These are phyloP conservation scores for Penicillium cataractarum DNA, from an alignment of 495 filamentous ascomycete genomes.

Conservation along the genomic window DNA sequence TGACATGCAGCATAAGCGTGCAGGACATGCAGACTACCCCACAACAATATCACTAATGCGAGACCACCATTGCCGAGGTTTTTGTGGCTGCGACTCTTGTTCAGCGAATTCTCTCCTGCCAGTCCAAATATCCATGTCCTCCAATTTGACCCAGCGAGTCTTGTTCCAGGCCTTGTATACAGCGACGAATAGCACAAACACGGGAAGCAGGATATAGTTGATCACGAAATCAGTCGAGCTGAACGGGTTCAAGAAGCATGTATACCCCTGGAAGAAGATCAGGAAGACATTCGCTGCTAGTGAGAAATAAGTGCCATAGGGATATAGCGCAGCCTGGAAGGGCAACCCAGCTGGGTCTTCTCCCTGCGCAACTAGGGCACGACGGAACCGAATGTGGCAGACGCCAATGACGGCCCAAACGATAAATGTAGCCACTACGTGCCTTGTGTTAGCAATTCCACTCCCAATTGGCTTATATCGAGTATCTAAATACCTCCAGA, in stretches of 20 bases:
- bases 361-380: slow-evolving; percentile 59
- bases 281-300: slow-evolving; percentile 64
- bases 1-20: neutral
- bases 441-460: slow-evolving; percentile 33
- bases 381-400: slow-evolving; percentile 69
- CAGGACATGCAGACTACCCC: no score
- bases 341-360: slow-evolving; percentile 56
- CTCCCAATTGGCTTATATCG: slow-evolving; percentile 26
- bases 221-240: slow-evolving; percentile 63
- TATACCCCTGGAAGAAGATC: slow-evolving; percentile 66
- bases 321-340: slow-evolving; percentile 61
- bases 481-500: slow-evolving; percentile 39
- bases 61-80: slow-evolving; percentile 20
- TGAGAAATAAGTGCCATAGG: slow-evolving; percentile 64
- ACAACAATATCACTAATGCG: slow-evolving; percentile 29
- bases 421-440: slow-evolving; percentile 63
- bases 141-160: slow-evolving; percentile 52
- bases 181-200: slow-evolving; percentile 62
- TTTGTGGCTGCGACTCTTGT: slow-evolving; percentile 14
- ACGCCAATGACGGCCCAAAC: slow-evolving; percentile 69
- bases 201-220: slow-evolving; percentile 67
- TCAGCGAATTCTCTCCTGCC: slow-evolving; percentile 50
- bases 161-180: slow-evolving; percentile 63
- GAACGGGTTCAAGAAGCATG: slow-evolving; percentile 58
- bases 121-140: slow-evolving; percentile 62